Evolutionary conservation across 257 asterid species (phyloP).

Genomic region (Salvia hispanica): DNA sequence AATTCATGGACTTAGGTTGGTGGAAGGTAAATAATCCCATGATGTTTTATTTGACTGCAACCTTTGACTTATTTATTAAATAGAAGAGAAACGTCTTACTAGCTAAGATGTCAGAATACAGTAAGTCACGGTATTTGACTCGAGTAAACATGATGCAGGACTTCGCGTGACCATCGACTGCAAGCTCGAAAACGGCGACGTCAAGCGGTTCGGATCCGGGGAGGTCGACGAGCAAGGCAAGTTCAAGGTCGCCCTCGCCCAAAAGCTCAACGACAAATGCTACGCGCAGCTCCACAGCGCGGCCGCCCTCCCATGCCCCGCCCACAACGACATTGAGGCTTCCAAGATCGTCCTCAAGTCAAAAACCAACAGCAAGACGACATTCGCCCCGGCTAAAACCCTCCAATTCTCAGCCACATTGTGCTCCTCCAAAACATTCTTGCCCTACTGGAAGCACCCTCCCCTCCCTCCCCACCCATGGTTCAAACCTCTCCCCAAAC

Average conservation of each 20-base stretch:
- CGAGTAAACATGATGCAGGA: conserved; percentile 39
- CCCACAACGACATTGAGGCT: conserved; percentile 60
- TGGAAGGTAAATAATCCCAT: background rate
- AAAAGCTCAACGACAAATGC: conserved; percentile 64
- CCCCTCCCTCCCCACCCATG: conserved; percentile 50
- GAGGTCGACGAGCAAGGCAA: conserved; percentile 66
- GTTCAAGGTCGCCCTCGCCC: conserved; percentile 58
- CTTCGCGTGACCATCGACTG: conserved; percentile 79
- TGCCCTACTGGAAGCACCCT: conserved; percentile 65
- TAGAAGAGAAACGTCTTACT: no score
- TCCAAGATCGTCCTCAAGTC: conserved; percentile 54
- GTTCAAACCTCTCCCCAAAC: conserved; percentile 42
- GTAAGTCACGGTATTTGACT: no score
- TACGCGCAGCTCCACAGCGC: conserved; percentile 84
- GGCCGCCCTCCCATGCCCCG: conserved; percentile 66
- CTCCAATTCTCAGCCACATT: conserved; percentile 64
- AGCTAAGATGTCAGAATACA: no score
- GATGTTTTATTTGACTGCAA: background rate
- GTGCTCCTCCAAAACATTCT: conserved; percentile 77
- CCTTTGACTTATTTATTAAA: no score
- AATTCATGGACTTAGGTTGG: background rate
- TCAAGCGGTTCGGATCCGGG: conserved; percentile 54
- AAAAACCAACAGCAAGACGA: conserved; percentile 38
- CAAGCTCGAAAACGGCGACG: conserved; percentile 56
- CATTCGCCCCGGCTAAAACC: conserved; percentile 49